Evolutionary conservation across 176 grass and related monocot species (phyloP).

Genomic region (Typha latifolia): DNA sequence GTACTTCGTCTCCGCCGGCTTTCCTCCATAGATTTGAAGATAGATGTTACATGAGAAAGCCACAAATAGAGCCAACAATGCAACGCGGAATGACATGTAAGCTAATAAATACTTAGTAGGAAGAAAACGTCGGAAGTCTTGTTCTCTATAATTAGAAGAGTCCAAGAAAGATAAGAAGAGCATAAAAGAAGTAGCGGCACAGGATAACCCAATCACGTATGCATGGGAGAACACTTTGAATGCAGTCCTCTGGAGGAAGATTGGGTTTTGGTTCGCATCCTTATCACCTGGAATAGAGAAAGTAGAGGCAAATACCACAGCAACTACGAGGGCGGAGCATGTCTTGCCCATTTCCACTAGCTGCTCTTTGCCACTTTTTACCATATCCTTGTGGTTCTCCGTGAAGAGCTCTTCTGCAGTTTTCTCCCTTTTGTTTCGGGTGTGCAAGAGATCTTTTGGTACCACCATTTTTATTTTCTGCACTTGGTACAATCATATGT

Average conservation of each 20-base stretch:
- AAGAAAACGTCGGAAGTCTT: conserved; percentile 13
- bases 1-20: background rate
- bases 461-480: conserved; percentile 17
- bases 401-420: conserved; percentile 25
- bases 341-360: conserved; percentile 26
- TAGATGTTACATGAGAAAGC: conserved; percentile 23
- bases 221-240: conserved; percentile 29
- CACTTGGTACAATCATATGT: background rate
- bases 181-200: conserved; percentile 17
- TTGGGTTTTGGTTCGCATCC: conserved; percentile 2
- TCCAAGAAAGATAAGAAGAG: conserved; percentile 25
- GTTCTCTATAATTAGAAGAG: conserved; percentile 8
- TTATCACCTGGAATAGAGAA: conserved; percentile 39
- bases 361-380: conserved; percentile 1
- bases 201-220: conserved; percentile 23
- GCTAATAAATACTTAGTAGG: conserved; percentile 17
- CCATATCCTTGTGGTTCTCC: conserved; percentile 2
- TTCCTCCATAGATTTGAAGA: conserved; percentile 21
- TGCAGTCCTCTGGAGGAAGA: conserved; percentile 11
- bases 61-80: conserved; percentile 14
- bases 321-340: conserved; percentile 20
- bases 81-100: conserved; percentile 9
- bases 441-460: conserved; percentile 7
- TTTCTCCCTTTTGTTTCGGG: conserved; percentile 5
- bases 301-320: conserved; percentile 33